Base-by-base conservation (phyloP, 1,284 basidiomycete species). In the Ustilago nuda region DNA sequence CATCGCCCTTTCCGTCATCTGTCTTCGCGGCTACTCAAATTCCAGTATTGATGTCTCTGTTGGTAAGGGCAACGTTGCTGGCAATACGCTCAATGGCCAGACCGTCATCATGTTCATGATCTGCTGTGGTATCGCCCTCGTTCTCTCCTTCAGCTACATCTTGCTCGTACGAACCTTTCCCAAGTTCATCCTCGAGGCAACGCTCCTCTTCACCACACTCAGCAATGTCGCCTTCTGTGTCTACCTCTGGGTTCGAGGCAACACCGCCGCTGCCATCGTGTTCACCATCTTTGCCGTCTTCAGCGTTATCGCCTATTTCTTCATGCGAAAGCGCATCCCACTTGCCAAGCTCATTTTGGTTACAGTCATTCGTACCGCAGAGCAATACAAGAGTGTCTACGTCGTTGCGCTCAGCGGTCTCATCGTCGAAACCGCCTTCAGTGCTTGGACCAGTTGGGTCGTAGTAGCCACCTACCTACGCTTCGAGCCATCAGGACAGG, bases 81-180 rank as follows among this genome's bases (percentile, higher is more conserved):
- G 94, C 92, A 19, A 93, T 95, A 88, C 86, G 89, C 19, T 92
- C 93, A 85, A 89, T 95, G 67, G 72, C 13, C 86, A 87, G 88
- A 89, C 91, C 0, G 88, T 89, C 8, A 92, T 92, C 83, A 89
- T 95, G 39, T 89, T 94, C 48, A 88, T 92, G 48, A 86, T 92
- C 52, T 89, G 91, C 61, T 90, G 90, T 13, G 92, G 88, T 7
- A 88, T 90, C 30, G 91, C 89, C 3, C 85, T 92, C 17, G 83
- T 91, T 15, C 89, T 92, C 11, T 84, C 86, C 2, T 60, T 82
- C 46, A 41, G 87, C 57, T 87, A 90, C 77, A 87, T 90, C 55
- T 83, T 89, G 60, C 87, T 94, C 69, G 90, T 92, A 8, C 90
- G 93, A 45, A 87, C 89, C 2, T 94, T 94, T 86, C 94, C 94